Conservation (phyloP, 345 rosid species). For the Litchi chinensis region DNA sequence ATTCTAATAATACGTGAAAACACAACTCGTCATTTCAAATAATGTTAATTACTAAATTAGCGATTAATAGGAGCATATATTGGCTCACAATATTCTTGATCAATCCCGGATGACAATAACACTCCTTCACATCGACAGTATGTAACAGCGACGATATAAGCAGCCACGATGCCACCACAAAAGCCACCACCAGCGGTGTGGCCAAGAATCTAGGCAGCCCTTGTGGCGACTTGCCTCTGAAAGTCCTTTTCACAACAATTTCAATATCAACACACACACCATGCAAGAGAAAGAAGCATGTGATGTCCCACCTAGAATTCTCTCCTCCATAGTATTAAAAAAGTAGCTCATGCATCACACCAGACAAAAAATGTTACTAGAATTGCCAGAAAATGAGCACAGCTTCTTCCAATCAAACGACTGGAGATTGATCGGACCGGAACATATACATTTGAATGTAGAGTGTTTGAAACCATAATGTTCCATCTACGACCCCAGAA, state of each 20-base stretch:
- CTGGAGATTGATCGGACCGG: background rate
- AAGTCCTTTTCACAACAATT: conserved; percentile 21
- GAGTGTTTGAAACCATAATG: conserved; percentile 22
- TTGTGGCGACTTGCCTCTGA: background rate
- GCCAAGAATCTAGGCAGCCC: conserved; percentile 23
- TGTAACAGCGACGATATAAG: conserved; percentile 25
- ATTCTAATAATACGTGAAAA: too few species aligned
- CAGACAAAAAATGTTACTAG: conserved; percentile 16
- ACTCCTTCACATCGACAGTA: conserved; percentile 10
- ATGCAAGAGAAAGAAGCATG: conserved; percentile 32
- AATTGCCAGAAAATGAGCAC: conserved; percentile 8
- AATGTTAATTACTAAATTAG: too few species aligned
- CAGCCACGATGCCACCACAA: conserved; percentile 9
- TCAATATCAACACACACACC: conserved; percentile 18
- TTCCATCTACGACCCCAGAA: conserved; percentile 34
- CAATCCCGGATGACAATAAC: too few species aligned
- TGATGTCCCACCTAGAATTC: conserved; percentile 29
- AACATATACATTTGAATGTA: conserved; percentile 21
- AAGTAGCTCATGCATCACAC: conserved; percentile 32
- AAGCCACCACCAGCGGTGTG: conserved; percentile 19
- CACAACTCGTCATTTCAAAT: too few species aligned
- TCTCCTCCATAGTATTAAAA: conserved; percentile 26
- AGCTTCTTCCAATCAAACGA: background rate
- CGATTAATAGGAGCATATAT: too few species aligned
- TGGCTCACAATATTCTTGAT: too few species aligned